Base-by-base conservation (phyloP, 108 stramenopile genomes). In the Fragilaria crotonensis region DNA sequence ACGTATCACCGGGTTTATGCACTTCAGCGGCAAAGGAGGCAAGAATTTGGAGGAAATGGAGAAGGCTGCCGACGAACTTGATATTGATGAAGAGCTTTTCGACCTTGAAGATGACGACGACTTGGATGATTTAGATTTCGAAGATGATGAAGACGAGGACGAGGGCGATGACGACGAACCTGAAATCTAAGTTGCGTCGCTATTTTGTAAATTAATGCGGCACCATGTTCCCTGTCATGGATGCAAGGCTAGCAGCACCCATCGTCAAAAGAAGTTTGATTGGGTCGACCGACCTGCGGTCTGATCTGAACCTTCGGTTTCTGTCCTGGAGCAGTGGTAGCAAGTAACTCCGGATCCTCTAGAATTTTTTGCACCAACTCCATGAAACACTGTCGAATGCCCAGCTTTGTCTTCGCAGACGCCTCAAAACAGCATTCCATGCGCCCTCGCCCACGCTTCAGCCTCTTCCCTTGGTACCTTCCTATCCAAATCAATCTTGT, bases 341-440 rank as follows among this genome's bases (percentile, higher is more conserved):
- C 71, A 54, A 98, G 60, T 22, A 95, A 77, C 57, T 92, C 89
- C 5, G 96, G 96, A 76, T 93, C 95, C 36, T 97, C 96, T 71
- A 97, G 67, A 58, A 99, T 97, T 63, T 97, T 96, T 50, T 95
- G 92, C 4, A 97, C 95, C 17, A 96, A 93, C 64, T 97, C 98
- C 72, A 87, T 75, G 67, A 99, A 99, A 2, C 66, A 71, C 64
- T 97, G 90, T 58, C 83, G 83, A 36, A 99, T 92, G 14, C 98
- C 96, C 32, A 78, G 63, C 64, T 84, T 86, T 0, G 95, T 97
- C 63, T 95, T 96, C 45, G 97, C 95, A 49, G 90, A 87, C 5
- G 97, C 95, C 73, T 97, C 95, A 67, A 63, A 97, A 97, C 45
- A 97, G 52, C 96, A 97, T 97, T 5, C 96, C 96, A 52, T 95